Evolutionary conservation across 2,329 filamentous ascomycete species (phyloP), one percentile per base, ranked within the genome.

Genomic region (Cladosporium phlei): DNA sequence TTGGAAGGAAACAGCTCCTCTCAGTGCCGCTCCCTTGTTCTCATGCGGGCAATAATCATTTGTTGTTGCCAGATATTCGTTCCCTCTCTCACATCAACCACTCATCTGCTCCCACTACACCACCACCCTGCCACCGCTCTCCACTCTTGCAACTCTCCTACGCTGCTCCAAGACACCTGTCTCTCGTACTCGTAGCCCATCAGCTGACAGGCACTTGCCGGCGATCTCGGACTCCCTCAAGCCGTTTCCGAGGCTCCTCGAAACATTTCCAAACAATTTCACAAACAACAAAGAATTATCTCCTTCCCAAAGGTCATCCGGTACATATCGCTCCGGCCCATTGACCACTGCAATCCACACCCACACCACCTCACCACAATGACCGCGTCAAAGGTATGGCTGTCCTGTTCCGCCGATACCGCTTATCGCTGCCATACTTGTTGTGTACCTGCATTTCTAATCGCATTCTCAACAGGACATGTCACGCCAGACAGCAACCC

Each of bases 401-500:
- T 28, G 10, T 28, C 25, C 29, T 28, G 20, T 19, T n/a, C 30
- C 22, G n/a, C 39, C 49, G 38, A 49, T 52, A 29, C 38, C 48
- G 44, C 29, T 39, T 22, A 37, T 24, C 21, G 35, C n/a, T 25
- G 29, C 27, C 22, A 42, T 21, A 17, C 47, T 34, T 43, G 16
- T 14, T 27, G n/a, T 35, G 39, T 39, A 51, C 38, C 33, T 44
- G 46, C 48, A 44, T 37, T 48, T 32, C 46, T 38, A 43, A 44
- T 43, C 38, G 28, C 45, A 22, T n/a, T n/a, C n/a, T 20, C 21
- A 12, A 34, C 46, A 63, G 58, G 67, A 68, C 55, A 66, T 64
- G 53, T 67, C 68, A 52, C 68, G 70, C 51, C 69, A n/a, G n/a
- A n/a, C 69, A 22, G 55, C 64, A 29, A 69, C 62, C 56, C 68